Evolutionary conservation across 2,329 filamentous ascomycete species (phyloP), one percentile per base, ranked within the genome.

Genomic region (Helotiales sp.): DNA sequence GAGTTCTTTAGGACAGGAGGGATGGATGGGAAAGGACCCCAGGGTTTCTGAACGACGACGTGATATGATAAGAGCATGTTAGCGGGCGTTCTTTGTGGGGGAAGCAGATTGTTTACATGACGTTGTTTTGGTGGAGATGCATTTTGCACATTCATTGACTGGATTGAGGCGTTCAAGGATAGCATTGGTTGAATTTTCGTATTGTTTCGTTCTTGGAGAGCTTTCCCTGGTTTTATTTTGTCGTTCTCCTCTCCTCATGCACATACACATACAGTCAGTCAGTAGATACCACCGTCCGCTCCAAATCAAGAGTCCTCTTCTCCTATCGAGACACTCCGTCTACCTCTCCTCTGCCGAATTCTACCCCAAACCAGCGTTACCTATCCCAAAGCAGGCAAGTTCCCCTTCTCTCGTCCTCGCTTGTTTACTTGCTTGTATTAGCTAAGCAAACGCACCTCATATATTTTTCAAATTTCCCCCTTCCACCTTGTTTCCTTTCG

Each of bases 1-100:
- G 88, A 91, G 71, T 86, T 85, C 63, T 83, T 88, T 65, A 81
- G 79, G 50, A 86, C 81, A 0, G 82, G 83, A 0, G 84, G 83
- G 3, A 32, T 70, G 8, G 81, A 83, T 66, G 82, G 82, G 1
- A 75, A 72, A 62, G 83, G 76, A 24, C 65, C 71, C 13, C 67
- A 71, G 34, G 74, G 75, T 2, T 75, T 77, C 61, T 76, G 49
- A 45, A 32, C 26, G n/a, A 50, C 20, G 20, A 37, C 15, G 10
- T 6, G 22, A 34, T n/a, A 28, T 6, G 22, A 34, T n/a, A 28
- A 40, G 28, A 50, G 30, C 54, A 57, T 57, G n/a, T 37, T 57
- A 57, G 54, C 54, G 32, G 54, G 54, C 54, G 32, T 40, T 57
- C 11, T 26, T 13, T 40, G 3, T 17, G 3, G 13, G 32, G 20